Percentiles rank a stretch among this genome's conserved stretches.
These are phyloP conservation scores for Candida frijolesensis DNA, from an alignment of 1,139 yeast genomes.

Conservation along the genomic window DNA sequence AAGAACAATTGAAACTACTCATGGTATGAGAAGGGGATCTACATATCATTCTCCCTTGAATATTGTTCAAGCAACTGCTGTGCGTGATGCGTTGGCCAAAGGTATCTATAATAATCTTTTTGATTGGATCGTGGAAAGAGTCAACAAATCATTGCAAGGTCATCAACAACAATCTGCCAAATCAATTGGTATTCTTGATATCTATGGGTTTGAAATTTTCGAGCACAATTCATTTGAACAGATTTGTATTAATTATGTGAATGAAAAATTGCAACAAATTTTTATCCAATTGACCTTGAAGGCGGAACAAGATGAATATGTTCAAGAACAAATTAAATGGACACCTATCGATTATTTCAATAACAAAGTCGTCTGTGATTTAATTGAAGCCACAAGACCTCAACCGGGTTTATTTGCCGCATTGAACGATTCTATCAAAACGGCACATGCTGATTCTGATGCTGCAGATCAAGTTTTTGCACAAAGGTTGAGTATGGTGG, in stretches of 20 bases:
- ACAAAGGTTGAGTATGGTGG: conserved; percentile 85
- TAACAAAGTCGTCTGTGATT: conserved; percentile 94
- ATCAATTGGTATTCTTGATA: conserved; percentile 89
- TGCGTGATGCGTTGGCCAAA: conserved; percentile 92
- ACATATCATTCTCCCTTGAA: conserved; percentile 94
- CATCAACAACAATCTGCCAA: conserved; percentile 52
- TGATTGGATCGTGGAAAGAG: conserved; percentile 97
- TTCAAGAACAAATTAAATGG: conserved; percentile 95
- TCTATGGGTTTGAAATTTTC: conserved; percentile 97
- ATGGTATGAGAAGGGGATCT: conserved; percentile 87
- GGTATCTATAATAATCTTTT: conserved; percentile 91
- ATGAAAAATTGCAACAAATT: conserved; percentile 95
- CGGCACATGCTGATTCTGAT: conserved; percentile 96
- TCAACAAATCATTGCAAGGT: conserved; percentile 64
- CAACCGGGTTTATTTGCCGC: conserved; percentile 95
- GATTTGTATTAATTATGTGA: conserved; percentile 94
- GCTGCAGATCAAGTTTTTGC: conserved; percentile 98
- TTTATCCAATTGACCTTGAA: conserved; percentile 93
- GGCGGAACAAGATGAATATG: conserved; percentile 97
- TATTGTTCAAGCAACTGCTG: conserved; percentile 90
- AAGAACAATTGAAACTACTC: conserved; percentile 86
- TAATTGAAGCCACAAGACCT: conserved; percentile 92
- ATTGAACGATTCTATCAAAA: conserved; percentile 93
- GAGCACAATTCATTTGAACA: conserved; percentile 97
- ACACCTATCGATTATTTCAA: conserved; percentile 96